A percentile compares a stretch with the other conserved stretches of the same genome.
These are phyloP conservation scores for Solanum rostratum DNA, from an alignment of 257 asterid species.

Conservation along the genomic window DNA sequence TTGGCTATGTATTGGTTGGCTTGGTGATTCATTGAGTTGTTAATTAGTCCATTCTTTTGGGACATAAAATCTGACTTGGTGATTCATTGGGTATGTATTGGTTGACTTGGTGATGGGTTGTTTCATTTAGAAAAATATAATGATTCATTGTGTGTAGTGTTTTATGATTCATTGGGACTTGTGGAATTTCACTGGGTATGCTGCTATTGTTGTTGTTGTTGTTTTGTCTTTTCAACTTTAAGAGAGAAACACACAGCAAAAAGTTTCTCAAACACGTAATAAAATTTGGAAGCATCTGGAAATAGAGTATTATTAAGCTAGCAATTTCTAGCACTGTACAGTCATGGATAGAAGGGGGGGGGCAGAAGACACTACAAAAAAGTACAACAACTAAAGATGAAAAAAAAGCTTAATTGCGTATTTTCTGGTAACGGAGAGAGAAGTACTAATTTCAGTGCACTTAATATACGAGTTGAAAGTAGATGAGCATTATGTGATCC, in stretches of 20 bases:
- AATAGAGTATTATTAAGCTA: background rate
- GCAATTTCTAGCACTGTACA: background rate
- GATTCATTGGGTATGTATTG: no score
- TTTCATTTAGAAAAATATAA: no score
- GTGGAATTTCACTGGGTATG: no score
- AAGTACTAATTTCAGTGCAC: background rate
- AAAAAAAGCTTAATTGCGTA: background rate
- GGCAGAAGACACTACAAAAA: background rate
- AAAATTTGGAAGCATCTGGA: background rate
- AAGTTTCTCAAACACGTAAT: background rate
- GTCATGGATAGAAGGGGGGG: background rate
- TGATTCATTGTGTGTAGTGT: no score
- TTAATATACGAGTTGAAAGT: background rate
- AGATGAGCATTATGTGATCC: background rate
- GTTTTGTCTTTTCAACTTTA: background rate
- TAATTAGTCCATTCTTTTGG: no score
- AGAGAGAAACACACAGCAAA: background rate
- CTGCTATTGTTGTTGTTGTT: no score
- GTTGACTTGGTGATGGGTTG: no score
- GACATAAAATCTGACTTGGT: no score
- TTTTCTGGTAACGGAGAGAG: background rate
- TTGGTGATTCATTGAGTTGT: no score
- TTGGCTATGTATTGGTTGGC: no score
- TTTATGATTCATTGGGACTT: no score
- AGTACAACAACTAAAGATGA: background rate